Base-by-base conservation (phyloP, 2,329 filamentous ascomycete species). In the Ophiostoma sp. region DNA sequence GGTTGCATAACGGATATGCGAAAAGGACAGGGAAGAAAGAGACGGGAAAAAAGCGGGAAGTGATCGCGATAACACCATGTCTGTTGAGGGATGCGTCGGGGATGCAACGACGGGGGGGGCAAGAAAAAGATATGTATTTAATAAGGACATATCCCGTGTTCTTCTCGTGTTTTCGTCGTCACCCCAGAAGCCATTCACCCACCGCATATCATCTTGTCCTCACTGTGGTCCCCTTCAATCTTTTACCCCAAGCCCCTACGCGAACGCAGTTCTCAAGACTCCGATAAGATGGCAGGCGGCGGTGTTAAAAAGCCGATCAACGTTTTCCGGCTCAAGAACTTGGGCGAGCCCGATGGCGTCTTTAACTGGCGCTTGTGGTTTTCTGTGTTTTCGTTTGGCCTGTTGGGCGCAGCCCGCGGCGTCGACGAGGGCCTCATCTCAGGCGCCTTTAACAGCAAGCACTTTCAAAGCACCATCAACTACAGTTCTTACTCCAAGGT, bases 291-390 rank as follows among this genome's bases (percentile, higher is more conserved):
- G 44, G 44, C 44, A n/a, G 52, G n/a, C 52, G 52, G 52, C n/a
- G 52, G 52, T 27, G 52, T 57, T 11, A 57, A 57, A 57, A 57
- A 57, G 52, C 52, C 52, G 52, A 27, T 57, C 10, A 57, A 57
- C n/a, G 52, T 57, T 11, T 57, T 57, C 23, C 52, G 52, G 52
- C 52, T 57, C n/a, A 57, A 57, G n/a, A 57, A 57, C 7, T 27
- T 57, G 23, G 52, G 52, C n/a, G 52, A 57, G 52, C 52, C 52
- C 52, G 15, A 57, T 6, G 52, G 52, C n/a, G 52, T 57, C n/a
- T 57, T 57, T 13, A 57, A 57, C 52, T 57, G 52, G 52, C 52
- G 15, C 8, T 13, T 57, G n/a, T 57, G 52, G 52, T 57, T 57
- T 27, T 3, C 52, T 11, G 52, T 57, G 8, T 27, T 57, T 13